Conservation (phyloP, 1,284 basidiomycete species). For the Ustilago xerochloae region DNA sequence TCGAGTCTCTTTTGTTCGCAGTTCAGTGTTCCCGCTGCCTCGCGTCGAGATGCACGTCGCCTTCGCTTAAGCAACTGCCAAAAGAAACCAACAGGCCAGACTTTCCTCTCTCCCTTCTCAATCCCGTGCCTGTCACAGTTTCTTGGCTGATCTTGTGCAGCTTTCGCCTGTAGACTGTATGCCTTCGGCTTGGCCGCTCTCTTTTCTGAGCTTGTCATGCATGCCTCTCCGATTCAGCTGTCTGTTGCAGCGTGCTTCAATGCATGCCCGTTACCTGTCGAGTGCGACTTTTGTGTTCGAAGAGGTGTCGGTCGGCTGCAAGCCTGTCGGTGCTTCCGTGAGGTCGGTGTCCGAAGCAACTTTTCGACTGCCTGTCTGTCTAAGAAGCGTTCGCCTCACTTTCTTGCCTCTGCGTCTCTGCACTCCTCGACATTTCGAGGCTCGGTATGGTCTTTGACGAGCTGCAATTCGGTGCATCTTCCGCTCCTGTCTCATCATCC, state of each 20-base stretch:
- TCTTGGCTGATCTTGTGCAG: background rate
- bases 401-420: background rate
- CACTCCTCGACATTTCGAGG: conserved; percentile 8
- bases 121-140: background rate
- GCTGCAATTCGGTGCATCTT: background rate
- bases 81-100: background rate
- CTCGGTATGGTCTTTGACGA: conserved; percentile 6
- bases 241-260: background rate
- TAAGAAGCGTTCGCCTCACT: too few species aligned
- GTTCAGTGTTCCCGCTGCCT: background rate
- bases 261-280: background rate
- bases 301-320: conserved; percentile 6
- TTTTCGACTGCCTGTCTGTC: conserved; percentile 1
- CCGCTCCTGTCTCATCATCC: conserved; percentile 11
- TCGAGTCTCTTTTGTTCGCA: too few species aligned
- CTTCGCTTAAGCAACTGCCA: conserved; percentile 5
- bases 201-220: conserved; percentile 1
- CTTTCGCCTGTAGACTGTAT: background rate
- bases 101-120: background rate
- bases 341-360: conserved; percentile 8
- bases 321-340: conserved; percentile 1
- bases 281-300: too few species aligned
- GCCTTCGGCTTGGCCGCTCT: conserved; percentile 3
- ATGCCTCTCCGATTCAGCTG: conserved; percentile 15
- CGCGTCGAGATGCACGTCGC: background rate